Evolutionary conservation across 2,329 filamentous ascomycete species (phyloP).

Genomic region (Phaeoacremonium minimum): DNA sequence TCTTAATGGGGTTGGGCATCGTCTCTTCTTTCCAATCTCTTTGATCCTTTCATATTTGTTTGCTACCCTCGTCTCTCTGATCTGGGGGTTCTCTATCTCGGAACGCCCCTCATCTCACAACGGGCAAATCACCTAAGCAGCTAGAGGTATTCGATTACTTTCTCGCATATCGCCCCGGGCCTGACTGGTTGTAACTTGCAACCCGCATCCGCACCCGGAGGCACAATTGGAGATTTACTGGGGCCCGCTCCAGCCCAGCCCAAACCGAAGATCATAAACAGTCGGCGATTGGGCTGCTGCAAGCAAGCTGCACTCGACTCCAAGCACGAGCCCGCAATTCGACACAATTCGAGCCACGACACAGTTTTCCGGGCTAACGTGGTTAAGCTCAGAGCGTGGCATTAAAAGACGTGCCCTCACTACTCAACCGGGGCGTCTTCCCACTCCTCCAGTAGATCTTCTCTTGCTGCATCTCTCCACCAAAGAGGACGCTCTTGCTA

Average conservation of each 20-base stretch:
- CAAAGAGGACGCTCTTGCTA: constrained; percentile 15
- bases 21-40: too few relatives aligned
- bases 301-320: constrained; percentile 17
- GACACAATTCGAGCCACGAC: constrained; percentile 39
- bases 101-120: too few relatives aligned
- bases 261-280: too few relatives aligned
- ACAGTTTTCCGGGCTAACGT: constrained; percentile 26
- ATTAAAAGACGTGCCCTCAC: constrained; percentile 7
- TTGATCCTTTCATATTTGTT: too few relatives aligned
- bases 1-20: too few relatives aligned
- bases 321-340: constrained; percentile 23
- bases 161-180: too few relatives aligned
- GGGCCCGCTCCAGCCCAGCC: constrained; percentile 11
- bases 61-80: too few relatives aligned
- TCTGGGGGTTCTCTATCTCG: too few relatives aligned
- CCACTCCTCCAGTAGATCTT: constrained; percentile 13
- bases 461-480: constrained; percentile 12
- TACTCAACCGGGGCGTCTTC: constrained; percentile 8
- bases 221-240: constrained; percentile 1
- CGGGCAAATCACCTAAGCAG: too few relatives aligned
- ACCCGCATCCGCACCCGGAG: too few relatives aligned
- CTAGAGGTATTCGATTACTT: too few relatives aligned
- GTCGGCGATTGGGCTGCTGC: constrained; percentile 25
- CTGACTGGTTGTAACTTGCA: too few relatives aligned
- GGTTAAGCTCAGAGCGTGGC: constrained; percentile 20